These are phyloP conservation scores for Cryptosporidium ubiquitum DNA, from an alignment of 169 alveolate species.

Conservation along the genomic window DNA sequence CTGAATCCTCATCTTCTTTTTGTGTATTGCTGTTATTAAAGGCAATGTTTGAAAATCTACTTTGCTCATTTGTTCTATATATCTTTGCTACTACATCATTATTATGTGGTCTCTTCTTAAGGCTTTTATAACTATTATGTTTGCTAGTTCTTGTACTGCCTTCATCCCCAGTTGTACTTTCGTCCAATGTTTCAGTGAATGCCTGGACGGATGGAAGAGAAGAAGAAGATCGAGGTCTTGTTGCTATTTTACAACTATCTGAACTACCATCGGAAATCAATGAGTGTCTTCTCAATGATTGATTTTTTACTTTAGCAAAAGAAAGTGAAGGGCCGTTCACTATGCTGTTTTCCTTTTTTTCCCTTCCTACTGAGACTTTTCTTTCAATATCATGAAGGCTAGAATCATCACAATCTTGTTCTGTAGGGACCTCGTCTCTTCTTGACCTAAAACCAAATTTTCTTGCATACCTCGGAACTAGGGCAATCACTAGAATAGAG, in stretches of 20 bases:
- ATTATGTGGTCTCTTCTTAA: conserved; percentile 15
- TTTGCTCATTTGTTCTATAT: background rate
- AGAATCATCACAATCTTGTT: conserved; percentile 18
- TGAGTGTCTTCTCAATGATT: conserved; percentile 55
- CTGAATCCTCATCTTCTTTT: conserved; percentile 27
- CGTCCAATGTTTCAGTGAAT: conserved; percentile 42
- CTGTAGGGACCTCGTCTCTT: background rate
- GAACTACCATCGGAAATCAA: conserved; percentile 46
- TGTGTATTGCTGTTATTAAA: background rate
- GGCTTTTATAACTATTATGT: conserved; percentile 2
- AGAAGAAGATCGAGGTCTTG: conserved; percentile 72
- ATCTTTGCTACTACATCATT: background rate
- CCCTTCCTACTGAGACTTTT: background rate
- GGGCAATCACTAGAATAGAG: conserved; percentile 9
- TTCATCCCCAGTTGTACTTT: conserved; percentile 44
- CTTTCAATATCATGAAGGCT: background rate
- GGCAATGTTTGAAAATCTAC: background rate
- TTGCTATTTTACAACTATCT: conserved; percentile 3
- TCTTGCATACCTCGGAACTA: conserved; percentile 53
- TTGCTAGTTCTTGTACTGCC: conserved; percentile 38
- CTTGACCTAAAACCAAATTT: conserved; percentile 2
- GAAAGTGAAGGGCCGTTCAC: background rate
- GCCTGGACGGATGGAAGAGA: conserved; percentile 69
- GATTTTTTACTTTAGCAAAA: conserved; percentile 6
- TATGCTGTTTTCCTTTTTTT: background rate